Percentiles rank a stretch among this genome's conserved stretches.
Evolutionary conservation across 495 filamentous ascomycete species (phyloP).

Genomic region (Stereocaulon alpinum): DNA sequence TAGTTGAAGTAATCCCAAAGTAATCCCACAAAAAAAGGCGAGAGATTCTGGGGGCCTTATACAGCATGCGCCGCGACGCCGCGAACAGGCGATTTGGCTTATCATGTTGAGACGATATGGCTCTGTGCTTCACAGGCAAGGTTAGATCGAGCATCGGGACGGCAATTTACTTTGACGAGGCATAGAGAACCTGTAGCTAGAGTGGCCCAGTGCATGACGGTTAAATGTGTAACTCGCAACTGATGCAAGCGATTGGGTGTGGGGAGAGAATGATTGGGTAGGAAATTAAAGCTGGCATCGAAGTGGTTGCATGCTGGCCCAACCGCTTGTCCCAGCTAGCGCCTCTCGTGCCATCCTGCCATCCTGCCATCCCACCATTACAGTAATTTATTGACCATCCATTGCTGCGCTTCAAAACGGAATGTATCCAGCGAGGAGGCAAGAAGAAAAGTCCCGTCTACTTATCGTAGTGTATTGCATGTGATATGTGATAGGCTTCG

Average conservation of each 20-base stretch:
- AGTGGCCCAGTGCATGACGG: slow-evolving; percentile 6
- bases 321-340: slow-evolving; percentile 2
- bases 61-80: slow-evolving; percentile 11
- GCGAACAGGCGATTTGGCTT: slow-evolving; percentile 1
- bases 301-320: slow-evolving; percentile 1
- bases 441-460: not conserved
- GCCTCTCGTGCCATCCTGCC: slow-evolving; percentile 2
- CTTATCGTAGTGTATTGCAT: not conserved
- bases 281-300: not conserved
- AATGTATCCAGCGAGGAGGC: not conserved
- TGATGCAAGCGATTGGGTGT: slow-evolving; percentile 2
- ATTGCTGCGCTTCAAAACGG: slow-evolving; percentile 8
- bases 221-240: slow-evolving; percentile 1
- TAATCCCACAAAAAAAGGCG: not conserved
- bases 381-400: not conserved
- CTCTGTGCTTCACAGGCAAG: not conserved
- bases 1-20: not conserved
- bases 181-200: not conserved
- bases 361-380: not conserved
- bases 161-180: not conserved
- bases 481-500: not conserved
- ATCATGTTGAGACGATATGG: slow-evolving; percentile 6
- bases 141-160: slow-evolving; percentile 7
- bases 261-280: not conserved
- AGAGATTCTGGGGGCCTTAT: slow-evolving; percentile 6